These are phyloP conservation scores for Paracamarosporium sp. DNA, from an alignment of 2,329 filamentous ascomycete genomes.

Conservation along the genomic window DNA sequence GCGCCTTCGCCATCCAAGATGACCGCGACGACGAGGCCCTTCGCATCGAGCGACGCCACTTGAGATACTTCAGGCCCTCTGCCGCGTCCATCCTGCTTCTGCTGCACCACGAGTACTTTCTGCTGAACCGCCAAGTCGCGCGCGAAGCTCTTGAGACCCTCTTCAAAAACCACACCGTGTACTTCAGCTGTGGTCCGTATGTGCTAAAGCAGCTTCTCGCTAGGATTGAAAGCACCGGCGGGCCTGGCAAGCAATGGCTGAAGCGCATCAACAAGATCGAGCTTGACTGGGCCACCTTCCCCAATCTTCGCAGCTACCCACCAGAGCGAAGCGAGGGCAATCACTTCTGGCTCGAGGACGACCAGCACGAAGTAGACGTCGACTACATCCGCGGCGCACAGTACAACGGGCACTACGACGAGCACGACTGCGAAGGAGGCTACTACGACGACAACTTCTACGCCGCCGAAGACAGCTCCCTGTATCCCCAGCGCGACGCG, in stretches of 20 bases:
- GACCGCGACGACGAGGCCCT: slow-evolving; percentile 31
- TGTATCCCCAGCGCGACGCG: slow-evolving; percentile 36
- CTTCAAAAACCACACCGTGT: slow-evolving; percentile 41
- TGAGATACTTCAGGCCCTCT: slow-evolving; percentile 40
- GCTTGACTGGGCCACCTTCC: slow-evolving; percentile 45
- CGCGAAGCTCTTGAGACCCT: slow-evolving; percentile 43
- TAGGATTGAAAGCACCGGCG: slow-evolving; percentile 32
- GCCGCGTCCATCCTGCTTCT: slow-evolving; percentile 39
- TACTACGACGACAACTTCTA: slow-evolving; percentile 46
- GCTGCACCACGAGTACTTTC: slow-evolving; percentile 41
- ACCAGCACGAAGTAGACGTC: slow-evolving; percentile 30
- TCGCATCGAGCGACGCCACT: slow-evolving; percentile 43
- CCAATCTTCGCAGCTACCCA: slow-evolving; percentile 39
- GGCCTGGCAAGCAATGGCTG: slow-evolving; percentile 35
- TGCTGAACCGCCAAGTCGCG: slow-evolving; percentile 42
- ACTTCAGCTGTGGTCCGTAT: slow-evolving; percentile 44
- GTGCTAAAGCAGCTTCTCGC: slow-evolving; percentile 39
- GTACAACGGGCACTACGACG: slow-evolving; percentile 37
- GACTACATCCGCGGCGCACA: slow-evolving; percentile 35
- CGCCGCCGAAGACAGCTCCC: slow-evolving; percentile 25
- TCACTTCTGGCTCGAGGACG: slow-evolving; percentile 33
- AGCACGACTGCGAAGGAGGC: slow-evolving; percentile 41
- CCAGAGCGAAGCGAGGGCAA: slow-evolving; percentile 31
- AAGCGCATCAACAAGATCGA: slow-evolving; percentile 39
- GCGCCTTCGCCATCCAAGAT: slow-evolving; percentile 33